phyloP scores from a whole-genome alignment of 768 basidiomycete species.

The Sistotremastrum niveocremeum region DNA sequence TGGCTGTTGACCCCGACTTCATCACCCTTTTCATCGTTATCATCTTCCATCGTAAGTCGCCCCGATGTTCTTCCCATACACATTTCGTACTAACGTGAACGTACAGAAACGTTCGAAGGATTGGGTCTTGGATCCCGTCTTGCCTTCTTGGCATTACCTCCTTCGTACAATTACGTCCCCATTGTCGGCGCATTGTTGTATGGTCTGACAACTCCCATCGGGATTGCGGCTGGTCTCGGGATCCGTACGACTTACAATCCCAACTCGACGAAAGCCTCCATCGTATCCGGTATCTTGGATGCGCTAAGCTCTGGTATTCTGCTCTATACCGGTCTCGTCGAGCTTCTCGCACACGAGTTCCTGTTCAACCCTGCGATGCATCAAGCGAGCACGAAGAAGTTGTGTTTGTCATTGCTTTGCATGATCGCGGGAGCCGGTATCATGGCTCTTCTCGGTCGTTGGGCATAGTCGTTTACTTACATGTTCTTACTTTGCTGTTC shows the following conservation, averaged over 20 bases:
- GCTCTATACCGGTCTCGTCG: slow-evolving; percentile 76
- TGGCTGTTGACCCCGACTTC: slow-evolving; percentile 78
- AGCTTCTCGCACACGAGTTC: slow-evolving; percentile 92
- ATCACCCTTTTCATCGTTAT: slow-evolving; percentile 81
- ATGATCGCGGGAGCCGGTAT: slow-evolving; percentile 74
- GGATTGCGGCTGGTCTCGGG: slow-evolving; percentile 76
- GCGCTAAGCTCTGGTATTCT: slow-evolving; percentile 79
- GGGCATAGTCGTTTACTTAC: slow-evolving; percentile 43
- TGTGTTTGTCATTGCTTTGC: slow-evolving; percentile 61
- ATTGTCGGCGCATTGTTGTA: slow-evolving; percentile 48
- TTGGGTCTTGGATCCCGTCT: slow-evolving; percentile 86
- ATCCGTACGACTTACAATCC: slow-evolving; percentile 73
- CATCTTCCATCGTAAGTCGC: slow-evolving; percentile 74
- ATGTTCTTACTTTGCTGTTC: neutral
- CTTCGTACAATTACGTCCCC: slow-evolving; percentile 42
- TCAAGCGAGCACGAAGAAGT: slow-evolving; percentile 43
- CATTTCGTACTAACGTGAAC: too few relatives aligned
- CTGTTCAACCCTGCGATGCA: slow-evolving; percentile 82
- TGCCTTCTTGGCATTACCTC: slow-evolving; percentile 55
- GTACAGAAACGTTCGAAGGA: slow-evolving; percentile 82
- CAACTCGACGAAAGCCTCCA: slow-evolving; percentile 53
- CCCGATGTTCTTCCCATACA: too few relatives aligned
- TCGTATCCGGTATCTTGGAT: slow-evolving; percentile 79
- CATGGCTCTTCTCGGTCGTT: slow-evolving; percentile 85
- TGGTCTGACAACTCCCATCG: slow-evolving; percentile 73